Conservation (phyloP, 169 alveolate genomes). For the Plasmodium vivax region DNA sequence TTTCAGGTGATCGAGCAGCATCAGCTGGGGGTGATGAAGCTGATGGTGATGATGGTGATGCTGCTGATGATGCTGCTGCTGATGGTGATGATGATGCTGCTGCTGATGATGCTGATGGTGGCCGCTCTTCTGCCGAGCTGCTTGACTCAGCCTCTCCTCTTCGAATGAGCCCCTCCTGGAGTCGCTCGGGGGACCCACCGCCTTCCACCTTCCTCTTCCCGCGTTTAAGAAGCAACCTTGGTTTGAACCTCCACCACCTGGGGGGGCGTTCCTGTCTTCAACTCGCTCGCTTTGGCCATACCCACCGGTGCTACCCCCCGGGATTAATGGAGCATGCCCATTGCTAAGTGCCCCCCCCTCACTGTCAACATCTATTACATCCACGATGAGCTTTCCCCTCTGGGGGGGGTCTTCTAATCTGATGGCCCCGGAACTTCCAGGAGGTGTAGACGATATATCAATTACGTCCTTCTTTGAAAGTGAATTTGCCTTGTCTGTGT, state of each 20-base stretch:
- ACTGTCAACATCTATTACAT: background rate
- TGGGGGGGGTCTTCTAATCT: background rate
- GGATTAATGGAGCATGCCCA: background rate
- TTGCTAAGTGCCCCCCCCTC: background rate
- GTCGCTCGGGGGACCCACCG: background rate
- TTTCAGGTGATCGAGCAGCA: background rate
- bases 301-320: background rate
- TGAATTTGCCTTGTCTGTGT: background rate
- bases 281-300: background rate
- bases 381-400: background rate
- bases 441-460: background rate
- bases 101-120: background rate
- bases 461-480: background rate
- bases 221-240: background rate
- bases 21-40: too few species aligned
- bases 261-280: background rate
- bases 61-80: background rate
- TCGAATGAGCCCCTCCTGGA: background rate
- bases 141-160: background rate
- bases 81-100: too few species aligned
- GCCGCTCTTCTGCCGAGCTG: background rate
- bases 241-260: background rate
- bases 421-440: too few species aligned
- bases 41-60: too few species aligned
- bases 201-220: background rate